Conservation (phyloP, 345 rosid genomes). For the Camelina neglecta region DNA sequence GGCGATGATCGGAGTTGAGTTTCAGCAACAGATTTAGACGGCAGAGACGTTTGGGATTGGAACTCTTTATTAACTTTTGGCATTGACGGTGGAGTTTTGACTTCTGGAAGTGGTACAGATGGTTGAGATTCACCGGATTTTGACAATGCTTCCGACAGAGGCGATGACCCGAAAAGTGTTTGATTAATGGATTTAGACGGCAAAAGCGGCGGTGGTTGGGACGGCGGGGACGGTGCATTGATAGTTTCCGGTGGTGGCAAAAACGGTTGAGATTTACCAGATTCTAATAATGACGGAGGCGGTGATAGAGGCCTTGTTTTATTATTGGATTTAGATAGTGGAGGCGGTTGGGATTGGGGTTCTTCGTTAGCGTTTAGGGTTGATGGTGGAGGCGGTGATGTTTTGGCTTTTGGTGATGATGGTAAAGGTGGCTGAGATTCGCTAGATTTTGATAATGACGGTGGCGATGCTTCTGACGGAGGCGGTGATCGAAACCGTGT, state of each 20-base stretch:
- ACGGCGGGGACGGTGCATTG: not conserved
- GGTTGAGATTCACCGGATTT: no score
- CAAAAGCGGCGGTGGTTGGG: not conserved
- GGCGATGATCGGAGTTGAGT: not conserved
- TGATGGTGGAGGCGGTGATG: not conserved
- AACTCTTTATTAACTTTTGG: not conserved
- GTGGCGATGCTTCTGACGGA: no score
- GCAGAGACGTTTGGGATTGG: not conserved
- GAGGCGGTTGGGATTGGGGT: not conserved
- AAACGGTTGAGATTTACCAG: not conserved
- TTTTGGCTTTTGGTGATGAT: not conserved
- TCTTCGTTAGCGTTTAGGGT: not conserved
- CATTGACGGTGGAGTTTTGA: not conserved
- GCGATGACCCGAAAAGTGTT: not conserved
- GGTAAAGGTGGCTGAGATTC: not conserved
- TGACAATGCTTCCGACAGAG: not conserved
- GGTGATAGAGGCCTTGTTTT: not conserved
- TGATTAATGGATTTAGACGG: constrained; percentile 6
- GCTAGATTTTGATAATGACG: no score
- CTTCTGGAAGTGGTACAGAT: no score
- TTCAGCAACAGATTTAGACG: constrained; percentile 10
- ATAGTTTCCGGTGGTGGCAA: not conserved
- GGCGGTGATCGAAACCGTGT: not conserved
- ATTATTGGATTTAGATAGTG: not conserved
- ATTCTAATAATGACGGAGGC: not conserved